Conservation (phyloP, 306 rosid genomes). For the Notholithocarpus densiflorus region DNA sequence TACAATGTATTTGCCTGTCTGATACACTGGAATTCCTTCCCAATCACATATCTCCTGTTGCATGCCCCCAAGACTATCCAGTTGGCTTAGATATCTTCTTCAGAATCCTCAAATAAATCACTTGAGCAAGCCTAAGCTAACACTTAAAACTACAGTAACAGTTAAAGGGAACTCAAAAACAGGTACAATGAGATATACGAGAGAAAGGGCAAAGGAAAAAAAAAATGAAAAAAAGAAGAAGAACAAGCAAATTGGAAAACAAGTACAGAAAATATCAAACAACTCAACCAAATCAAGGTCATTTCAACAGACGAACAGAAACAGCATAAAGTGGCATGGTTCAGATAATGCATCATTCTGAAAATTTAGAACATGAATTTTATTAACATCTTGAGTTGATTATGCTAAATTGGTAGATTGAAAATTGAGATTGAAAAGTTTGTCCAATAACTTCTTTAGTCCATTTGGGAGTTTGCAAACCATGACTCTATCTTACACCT, state of each 20-base stretch:
- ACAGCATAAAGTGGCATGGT: background rate
- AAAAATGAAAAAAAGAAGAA: background rate
- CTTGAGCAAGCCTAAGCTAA: background rate
- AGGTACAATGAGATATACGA: background rate
- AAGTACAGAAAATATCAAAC: background rate
- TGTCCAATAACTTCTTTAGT: conserved; percentile 6
- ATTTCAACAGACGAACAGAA: background rate
- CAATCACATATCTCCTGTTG: background rate
- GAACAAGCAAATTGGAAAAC: background rate
- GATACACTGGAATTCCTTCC: background rate
- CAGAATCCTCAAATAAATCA: background rate
- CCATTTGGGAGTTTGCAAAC: conserved; percentile 17
- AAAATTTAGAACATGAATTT: background rate
- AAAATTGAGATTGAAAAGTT: background rate
- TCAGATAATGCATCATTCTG: background rate
- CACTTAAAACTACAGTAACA: background rate
- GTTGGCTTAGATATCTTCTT: background rate
- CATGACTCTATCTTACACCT: background rate
- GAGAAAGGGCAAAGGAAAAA: background rate
- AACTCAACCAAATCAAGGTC: background rate
- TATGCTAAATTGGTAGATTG: background rate
- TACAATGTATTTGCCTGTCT: background rate
- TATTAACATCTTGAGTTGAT: background rate
- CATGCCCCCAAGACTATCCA: background rate
- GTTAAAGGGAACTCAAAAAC: background rate